Conservation (phyloP, 108 stramenopile genomes). For the Nannochloropsis gaditana region DNA sequence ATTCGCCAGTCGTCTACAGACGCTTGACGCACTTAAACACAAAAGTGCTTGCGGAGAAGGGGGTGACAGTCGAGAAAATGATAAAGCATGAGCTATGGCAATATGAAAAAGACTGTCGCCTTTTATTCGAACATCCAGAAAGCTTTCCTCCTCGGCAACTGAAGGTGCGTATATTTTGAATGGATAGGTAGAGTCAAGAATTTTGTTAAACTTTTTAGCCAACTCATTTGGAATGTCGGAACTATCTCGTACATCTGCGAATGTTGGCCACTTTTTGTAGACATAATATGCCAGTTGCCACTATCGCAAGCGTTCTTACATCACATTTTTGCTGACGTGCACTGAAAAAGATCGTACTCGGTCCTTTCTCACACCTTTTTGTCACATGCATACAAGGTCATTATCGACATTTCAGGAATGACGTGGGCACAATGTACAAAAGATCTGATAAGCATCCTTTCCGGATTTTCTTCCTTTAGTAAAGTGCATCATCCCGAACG, state of each 20-base stretch:
- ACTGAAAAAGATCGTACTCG: no score
- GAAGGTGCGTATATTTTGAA: not conserved
- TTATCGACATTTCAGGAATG: not conserved
- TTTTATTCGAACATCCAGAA: not conserved
- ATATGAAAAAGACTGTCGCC: not conserved
- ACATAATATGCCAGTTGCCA: no score
- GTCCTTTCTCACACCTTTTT: no score
- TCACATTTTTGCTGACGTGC: no score
- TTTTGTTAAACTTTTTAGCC: no score
- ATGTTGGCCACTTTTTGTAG: no score
- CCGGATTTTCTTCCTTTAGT: not conserved
- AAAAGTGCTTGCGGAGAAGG: not conserved
- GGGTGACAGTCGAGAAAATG: conserved; percentile 5
- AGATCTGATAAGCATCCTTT: not conserved
- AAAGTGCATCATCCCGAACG: not conserved
- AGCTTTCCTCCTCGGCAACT: not conserved
- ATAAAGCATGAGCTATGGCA: not conserved
- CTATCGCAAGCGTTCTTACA: no score
- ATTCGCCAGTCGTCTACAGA: not conserved
- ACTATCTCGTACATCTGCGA: no score
- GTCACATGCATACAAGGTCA: not conserved
- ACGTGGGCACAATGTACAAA: not conserved
- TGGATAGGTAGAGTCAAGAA: no score
- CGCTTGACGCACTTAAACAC: not conserved
- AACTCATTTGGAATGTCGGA: no score